Base-by-base conservation (phyloP, 1,139 yeast genomes). In the Pichiaceae sp. region DNA sequence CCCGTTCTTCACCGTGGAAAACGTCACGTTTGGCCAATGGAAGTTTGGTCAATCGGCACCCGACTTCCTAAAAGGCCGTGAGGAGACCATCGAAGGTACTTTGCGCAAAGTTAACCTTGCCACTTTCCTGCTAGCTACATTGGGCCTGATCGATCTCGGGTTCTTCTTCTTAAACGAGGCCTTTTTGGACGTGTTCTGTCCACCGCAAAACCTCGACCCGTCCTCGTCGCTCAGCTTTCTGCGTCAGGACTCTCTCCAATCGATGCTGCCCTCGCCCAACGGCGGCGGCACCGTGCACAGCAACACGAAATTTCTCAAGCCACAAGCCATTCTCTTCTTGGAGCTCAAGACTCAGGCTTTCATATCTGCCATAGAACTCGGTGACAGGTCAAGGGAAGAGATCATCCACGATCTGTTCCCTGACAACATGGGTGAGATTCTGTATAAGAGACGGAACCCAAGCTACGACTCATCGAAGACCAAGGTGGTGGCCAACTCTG, bases 321-420 rank as follows among this genome's bases (percentile, higher is more conserved):
- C 83, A 5, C 95, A 84, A 48, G 87, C 95, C 0, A 77, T 75
- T 2, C 60, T 91, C 38, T 86, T 71, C 49, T 66, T 91, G 37
- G 96, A 91, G 49, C 67, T 91, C 53, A 91, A 91, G 55, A 91
- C 98, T 0, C 98, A 91, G 59, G 96, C 96, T 0, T 91, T 78
- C 52, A 87, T 91, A 19, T 80, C 96, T 0, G 95, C 95, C 0
- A 62, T 89, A 44, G 85, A 81, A 48, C 78, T 84, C 4, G 78
- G 77, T 8, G 87, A 79, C 41, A 60, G 79, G 43, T 68, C 85
- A 2, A 70, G 77, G 47, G 70, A 70, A 42, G 91, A 82, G 37
- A 73, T 86, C 8, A 61, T 89, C 44, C 79, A 84, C 43, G 86
- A 79, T 49, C 70, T 89, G 35, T 81, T 91, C 47, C 93, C 95